Base-by-base conservation (phyloP, 2,329 filamentous ascomycete genomes). In the Chaetothyriales sp. region DNA sequence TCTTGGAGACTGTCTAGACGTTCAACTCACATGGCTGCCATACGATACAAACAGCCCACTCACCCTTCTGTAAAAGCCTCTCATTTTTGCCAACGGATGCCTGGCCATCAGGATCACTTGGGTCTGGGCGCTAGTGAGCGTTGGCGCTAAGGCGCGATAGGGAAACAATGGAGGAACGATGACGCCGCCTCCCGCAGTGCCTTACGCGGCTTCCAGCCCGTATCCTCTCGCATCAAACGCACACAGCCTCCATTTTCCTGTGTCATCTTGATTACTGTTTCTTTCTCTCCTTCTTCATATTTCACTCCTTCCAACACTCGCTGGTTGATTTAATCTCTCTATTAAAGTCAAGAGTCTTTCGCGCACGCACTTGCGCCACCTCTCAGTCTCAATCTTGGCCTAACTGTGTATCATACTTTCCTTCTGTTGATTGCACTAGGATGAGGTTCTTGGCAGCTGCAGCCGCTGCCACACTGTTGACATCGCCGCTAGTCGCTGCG, bases 401-500 rank as follows among this genome's bases (percentile, higher is more conserved):
- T 40, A 10, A 10, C 33, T 15, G 10, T 15, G 10, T 15, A 15
- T 40, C 33, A 5, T 5, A 15, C 10, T 13, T 15, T 40, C 33
- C 33, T 10, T 40, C 10, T 15, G 10, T 40, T 15, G 10, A 15
- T 13, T 40, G 33, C 10, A 40, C 15, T 2, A 40, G 33, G 33
- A 40, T 40, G 33, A 40, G 13, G 33, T 13, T 15, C 33, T 40
- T 40, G 10, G 33, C 33, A 15, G 33, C 15, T 1, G 33, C 33
- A 10, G 4, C 33, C 2, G 33, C 15, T 13, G 33, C 15, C 33
- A 15, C 33, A 40, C 44, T 46, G 19, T 20, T 51, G 22, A 48
- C 54, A 9, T 44, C 54, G 13, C 48, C 58, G 43, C 49, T 58
- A 5, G 55, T 55, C 50, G 61, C 55, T 45, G 57, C 58, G 56